Percentiles rank a stretch among this genome's conserved stretches.
These are phyloP conservation scores for Plenodomus biglobosus DNA, from an alignment of 2,329 filamentous ascomycete genomes.

Conservation along the genomic window DNA sequence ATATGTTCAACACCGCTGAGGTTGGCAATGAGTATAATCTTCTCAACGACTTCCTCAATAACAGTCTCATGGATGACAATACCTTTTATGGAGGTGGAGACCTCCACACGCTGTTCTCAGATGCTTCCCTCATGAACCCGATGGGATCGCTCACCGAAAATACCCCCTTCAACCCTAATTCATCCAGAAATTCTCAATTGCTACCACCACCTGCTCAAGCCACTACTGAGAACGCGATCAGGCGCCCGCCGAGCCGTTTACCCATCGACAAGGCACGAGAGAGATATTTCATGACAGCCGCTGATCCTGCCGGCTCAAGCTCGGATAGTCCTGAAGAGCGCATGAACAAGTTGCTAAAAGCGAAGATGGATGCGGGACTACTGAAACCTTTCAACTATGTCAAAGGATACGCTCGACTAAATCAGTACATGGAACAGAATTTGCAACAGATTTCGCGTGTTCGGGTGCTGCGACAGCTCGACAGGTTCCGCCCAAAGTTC, in stretches of 20 bases:
- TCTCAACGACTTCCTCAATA: slow-evolving; percentile 94
- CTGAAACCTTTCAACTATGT: slow-evolving; percentile 98
- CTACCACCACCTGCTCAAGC: slow-evolving; percentile 48
- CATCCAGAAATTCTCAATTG: slow-evolving; percentile 50
- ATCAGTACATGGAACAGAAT: slow-evolving; percentile 88
- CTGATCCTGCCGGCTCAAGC: slow-evolving; percentile 85
- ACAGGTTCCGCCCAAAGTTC: slow-evolving; percentile 93
- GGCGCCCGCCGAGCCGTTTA: slow-evolving; percentile 62
- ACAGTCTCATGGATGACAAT: slow-evolving; percentile 77
- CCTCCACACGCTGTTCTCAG: slow-evolving; percentile 58
- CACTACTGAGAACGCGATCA: slow-evolving; percentile 57
- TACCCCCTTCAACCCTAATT: slow-evolving; percentile 43
- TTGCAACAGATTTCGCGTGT: slow-evolving; percentile 80
- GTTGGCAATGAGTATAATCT: slow-evolving; percentile 96
- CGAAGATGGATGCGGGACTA: slow-evolving; percentile 94
- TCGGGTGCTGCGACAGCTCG: slow-evolving; percentile 87
- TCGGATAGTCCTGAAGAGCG: slow-evolving; percentile 84
- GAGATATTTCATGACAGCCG: slow-evolving; percentile 91
- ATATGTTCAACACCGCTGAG: slow-evolving; percentile 93
- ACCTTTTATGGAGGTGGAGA: slow-evolving; percentile 48
- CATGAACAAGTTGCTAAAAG: slow-evolving; percentile 90
- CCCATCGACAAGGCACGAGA: slow-evolving; percentile 75
- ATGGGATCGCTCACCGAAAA: slow-evolving; percentile 45
- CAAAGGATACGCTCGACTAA: slow-evolving; percentile 87
- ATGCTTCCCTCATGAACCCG: slow-evolving; percentile 56